A percentile compares a stretch with the other conserved stretches of the same genome.
phyloP scores from a whole-genome alignment of 768 basidiomycete genomes.

The Phanerodontia chrysosporium region DNA sequence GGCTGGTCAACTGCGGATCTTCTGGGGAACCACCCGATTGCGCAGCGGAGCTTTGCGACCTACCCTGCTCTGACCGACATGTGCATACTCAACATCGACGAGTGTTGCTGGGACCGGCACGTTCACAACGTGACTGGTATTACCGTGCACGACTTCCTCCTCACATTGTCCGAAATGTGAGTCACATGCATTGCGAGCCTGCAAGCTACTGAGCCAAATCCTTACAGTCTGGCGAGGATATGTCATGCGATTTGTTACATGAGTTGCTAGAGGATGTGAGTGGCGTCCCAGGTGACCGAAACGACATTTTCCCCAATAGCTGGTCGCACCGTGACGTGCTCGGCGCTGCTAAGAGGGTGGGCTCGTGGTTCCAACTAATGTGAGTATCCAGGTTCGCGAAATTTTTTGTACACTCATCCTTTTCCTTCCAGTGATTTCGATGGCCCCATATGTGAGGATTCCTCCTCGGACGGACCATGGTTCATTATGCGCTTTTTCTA shows the following conservation, averaged over 20 bases:
- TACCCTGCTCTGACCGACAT: background rate
- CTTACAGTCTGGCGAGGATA: too few relatives aligned
- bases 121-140: background rate
- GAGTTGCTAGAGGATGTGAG: background rate
- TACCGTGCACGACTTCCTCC: background rate
- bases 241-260: background rate
- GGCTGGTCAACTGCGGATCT: background rate
- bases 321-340: background rate
- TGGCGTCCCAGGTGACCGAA: background rate
- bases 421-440: background rate
- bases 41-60: background rate
- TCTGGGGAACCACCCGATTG: background rate
- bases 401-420: background rate
- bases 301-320: background rate
- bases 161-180: too few relatives aligned
- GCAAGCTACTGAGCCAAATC: too few relatives aligned
- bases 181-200: too few relatives aligned
- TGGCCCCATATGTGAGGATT: background rate
- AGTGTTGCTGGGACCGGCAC: background rate
- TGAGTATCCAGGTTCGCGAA: background rate
- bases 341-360: background rate
- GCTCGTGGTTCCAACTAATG: background rate
- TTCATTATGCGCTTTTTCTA: background rate
- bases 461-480: background rate
- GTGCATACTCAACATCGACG: background rate